Base-by-base conservation (phyloP, 2,329 filamentous ascomycete genomes). In the Colletotrichum liriopes region DNA sequence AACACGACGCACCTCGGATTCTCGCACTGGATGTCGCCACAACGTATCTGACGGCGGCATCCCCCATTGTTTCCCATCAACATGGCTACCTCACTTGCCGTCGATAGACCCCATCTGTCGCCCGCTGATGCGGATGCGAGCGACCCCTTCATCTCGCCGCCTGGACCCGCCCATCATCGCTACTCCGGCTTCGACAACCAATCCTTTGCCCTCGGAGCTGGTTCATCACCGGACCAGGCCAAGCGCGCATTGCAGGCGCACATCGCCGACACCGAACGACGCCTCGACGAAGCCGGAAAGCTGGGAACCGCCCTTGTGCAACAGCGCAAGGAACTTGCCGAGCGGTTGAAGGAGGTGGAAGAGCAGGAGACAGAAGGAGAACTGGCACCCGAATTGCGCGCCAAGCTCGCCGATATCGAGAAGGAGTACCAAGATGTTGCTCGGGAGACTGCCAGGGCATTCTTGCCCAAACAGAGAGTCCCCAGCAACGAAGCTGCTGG, bases 361-460 rank as follows among this genome's bases (percentile, higher is more conserved):
- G 90, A 92, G 78, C 86, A 94, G 72, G 88, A 94, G 77, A 87
- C 89, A 55, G 93, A 96, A 76, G 90, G 90, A 32, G 93, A 98
- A 74, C 90, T 98, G 63, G 92, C 92, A 0, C 91, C 93, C 4
- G 95, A 98, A 75, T 85, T 99, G 77, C 93, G 93, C 72, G 89
- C 93, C 78, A 95, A 93, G 82, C 88, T 99, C 65, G 88, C 91
- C 18, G 95, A 97, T 74, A 91, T 99, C 72, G 96, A 99, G 82
- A 94, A 91, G 81, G 96, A 99, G 79, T 98, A 97, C 84, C 96
- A 97, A 81, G 95, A 98, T 79, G 92, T 98, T 58, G 95, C 95
- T 16, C 89, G 93, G 74, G 96, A 98, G 81, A 96, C 93, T 59
- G 94, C 96, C 54, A 90, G 96, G 75, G 95, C 94, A 2, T 96